phyloP scores from a whole-genome alignment of 345 rosid species.

The Melaleuca alternifolia region DNA sequence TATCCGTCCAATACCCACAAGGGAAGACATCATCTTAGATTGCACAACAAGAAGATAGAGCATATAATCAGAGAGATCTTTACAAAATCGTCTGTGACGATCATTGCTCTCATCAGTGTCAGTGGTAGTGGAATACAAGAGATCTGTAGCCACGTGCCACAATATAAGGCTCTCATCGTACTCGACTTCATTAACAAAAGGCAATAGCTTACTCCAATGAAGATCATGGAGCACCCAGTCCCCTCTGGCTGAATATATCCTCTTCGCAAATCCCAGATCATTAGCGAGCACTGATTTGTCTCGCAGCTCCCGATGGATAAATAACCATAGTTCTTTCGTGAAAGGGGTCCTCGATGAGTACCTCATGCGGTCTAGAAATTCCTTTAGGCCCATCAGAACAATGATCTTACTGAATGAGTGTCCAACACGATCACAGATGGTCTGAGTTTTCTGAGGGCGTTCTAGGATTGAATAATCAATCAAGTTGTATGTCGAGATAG shows the following conservation, averaged over 20 bases:
- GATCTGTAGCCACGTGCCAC: constrained; percentile 52
- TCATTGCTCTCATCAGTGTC: neutral
- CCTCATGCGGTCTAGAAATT: constrained; percentile 21
- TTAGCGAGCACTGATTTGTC: constrained; percentile 27
- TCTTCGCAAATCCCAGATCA: constrained; percentile 29
- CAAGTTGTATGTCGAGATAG: neutral
- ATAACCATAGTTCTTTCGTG: constrained; percentile 32
- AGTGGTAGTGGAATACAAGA: constrained; percentile 5
- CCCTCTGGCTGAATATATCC: constrained; percentile 43
- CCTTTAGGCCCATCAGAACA: constrained; percentile 9
- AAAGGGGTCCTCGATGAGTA: constrained; percentile 27
- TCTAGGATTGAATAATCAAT: neutral
- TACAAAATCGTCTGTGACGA: neutral
- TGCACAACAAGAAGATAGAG: neutral
- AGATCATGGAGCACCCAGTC: constrained; percentile 33
- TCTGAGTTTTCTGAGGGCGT: neutral
- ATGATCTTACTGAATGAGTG: neutral
- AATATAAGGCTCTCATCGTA: constrained; percentile 42
- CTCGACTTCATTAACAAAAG: constrained; percentile 15
- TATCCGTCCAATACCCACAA: neutral
- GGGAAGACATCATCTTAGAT: neutral
- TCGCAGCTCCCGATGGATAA: constrained; percentile 30
- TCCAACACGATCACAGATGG: neutral
- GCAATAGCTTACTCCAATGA: constrained; percentile 6
- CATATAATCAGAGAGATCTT: constrained; percentile 2